These are phyloP conservation scores for Penicillium sp. DNA, from an alignment of 2,329 filamentous ascomycete species.

Conservation along the genomic window DNA sequence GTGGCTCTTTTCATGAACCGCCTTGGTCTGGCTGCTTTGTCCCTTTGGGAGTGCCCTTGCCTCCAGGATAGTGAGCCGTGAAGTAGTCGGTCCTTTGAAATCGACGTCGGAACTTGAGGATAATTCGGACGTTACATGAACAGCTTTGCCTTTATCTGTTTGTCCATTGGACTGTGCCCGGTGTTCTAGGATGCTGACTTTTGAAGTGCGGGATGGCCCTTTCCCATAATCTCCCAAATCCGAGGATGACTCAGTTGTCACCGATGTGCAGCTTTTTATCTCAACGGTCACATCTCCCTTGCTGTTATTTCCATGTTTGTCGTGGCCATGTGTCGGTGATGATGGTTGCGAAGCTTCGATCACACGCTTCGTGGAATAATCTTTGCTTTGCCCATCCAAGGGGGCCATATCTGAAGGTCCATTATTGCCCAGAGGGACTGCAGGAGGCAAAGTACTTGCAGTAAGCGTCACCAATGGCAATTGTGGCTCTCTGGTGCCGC, in stretches of 20 bases:
- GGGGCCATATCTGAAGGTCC: neutral
- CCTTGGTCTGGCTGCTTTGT: neutral
- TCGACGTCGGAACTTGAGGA: neutral
- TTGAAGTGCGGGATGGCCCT: neutral
- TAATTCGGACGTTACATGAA: neutral
- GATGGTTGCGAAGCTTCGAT: neutral
- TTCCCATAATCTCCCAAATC: neutral
- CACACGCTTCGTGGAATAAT: neutral
- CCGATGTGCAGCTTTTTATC: slow-evolving; percentile 12
- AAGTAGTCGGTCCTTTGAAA: neutral
- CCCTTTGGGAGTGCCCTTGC: neutral
- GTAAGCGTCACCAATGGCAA: slow-evolving; percentile 9
- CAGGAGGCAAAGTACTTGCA: neutral
- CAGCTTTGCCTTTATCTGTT: neutral
- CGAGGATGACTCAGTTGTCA: neutral
- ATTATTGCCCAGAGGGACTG: neutral
- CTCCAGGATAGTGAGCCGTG: slow-evolving; percentile 4
- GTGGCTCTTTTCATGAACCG: neutral
- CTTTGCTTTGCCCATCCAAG: neutral
- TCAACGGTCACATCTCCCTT: slow-evolving; percentile 1
- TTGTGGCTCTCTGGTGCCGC: neutral
- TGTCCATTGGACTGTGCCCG: neutral
- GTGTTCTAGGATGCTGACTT: slow-evolving; percentile 6
- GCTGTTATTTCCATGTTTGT: neutral
- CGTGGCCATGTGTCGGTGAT: neutral